A percentile compares a stretch with the other conserved stretches of the same genome.
These are phyloP conservation scores for Oryza meridionalis DNA, from an alignment of 176 grass and related monocot species.

Conservation along the genomic window DNA sequence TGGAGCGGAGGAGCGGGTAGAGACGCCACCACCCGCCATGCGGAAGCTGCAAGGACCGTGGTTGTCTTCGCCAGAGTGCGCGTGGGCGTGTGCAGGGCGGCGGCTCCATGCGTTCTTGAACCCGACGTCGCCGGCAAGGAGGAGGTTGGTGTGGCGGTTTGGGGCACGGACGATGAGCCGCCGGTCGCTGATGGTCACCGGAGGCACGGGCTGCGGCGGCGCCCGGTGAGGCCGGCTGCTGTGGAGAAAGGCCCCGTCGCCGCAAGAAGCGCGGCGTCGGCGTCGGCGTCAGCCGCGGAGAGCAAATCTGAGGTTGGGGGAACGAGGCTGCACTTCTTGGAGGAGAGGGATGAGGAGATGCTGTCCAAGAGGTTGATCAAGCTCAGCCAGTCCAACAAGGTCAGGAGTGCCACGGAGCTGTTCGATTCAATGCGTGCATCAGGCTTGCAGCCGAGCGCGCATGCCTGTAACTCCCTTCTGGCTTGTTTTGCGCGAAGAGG, in stretches of 20 bases:
- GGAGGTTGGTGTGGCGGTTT: slow-evolving; percentile 26
- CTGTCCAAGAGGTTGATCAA: slow-evolving; percentile 70
- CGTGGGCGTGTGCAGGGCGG: slow-evolving; percentile 46
- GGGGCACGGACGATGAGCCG: slow-evolving; percentile 31
- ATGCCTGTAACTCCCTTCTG: slow-evolving; percentile 86
- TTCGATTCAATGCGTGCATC: slow-evolving; percentile 79
- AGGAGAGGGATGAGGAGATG: slow-evolving; percentile 76
- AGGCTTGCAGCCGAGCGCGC: slow-evolving; percentile 60
- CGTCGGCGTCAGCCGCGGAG: slow-evolving; percentile 2
- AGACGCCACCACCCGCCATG: neutral
- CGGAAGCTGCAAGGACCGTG: neutral
- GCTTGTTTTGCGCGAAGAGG: slow-evolving; percentile 55
- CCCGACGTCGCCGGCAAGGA: slow-evolving; percentile 52
- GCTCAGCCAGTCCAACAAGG: slow-evolving; percentile 81
- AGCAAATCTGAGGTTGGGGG: slow-evolving; percentile 24
- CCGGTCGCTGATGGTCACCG: slow-evolving; percentile 9
- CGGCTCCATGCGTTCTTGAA: slow-evolving; percentile 42
- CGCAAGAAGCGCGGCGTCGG: neutral
- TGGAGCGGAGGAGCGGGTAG: neutral
- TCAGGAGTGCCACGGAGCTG: slow-evolving; percentile 76
- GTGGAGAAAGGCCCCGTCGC: slow-evolving; percentile 21
- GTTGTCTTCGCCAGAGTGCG: slow-evolving; percentile 23
- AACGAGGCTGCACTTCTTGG: slow-evolving; percentile 74
- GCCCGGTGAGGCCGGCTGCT: slow-evolving; percentile 34
- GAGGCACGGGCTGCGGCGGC: slow-evolving; percentile 23